These are phyloP conservation scores for Solanum commersonii DNA, from an alignment of 257 asterid genomes.

Conservation along the genomic window DNA sequence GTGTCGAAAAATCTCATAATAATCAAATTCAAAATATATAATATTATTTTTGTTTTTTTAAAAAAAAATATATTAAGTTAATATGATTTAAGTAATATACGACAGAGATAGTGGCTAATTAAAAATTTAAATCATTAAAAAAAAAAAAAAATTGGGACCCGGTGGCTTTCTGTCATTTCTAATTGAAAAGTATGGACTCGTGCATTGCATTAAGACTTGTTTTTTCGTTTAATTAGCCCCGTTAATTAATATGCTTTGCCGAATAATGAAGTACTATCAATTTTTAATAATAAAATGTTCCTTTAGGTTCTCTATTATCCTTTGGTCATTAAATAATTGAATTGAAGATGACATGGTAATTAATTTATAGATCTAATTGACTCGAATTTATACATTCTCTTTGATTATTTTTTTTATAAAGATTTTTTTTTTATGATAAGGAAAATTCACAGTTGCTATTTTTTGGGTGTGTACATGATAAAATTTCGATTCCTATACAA, in stretches of 20 bases:
- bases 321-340: too few relatives aligned
- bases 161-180: not conserved
- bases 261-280: not conserved
- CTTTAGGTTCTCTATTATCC: not conserved
- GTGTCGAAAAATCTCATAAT: rapidly evolving
- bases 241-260: not conserved
- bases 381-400: not conserved
- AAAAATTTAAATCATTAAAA: not conserved
- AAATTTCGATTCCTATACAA: rapidly evolving
- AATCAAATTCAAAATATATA: too few relatives aligned
- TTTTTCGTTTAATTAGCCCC: not conserved
- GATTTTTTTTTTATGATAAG: not conserved
- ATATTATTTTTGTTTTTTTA: too few relatives aligned
- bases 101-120: not conserved
- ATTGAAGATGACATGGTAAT: not conserved
- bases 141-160: not conserved
- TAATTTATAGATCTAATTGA: not conserved
- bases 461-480: rapidly evolving
- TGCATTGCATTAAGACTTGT: not conserved
- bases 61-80: too few relatives aligned
- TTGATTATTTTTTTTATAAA: not conserved
- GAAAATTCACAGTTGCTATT: rapidly evolving
- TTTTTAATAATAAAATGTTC: not conserved
- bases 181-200: not conserved
- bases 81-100: not conserved